Evolutionary conservation across 371 early-diverging fungal genomes (phyloP), one percentile per base, ranked within the genome.

Genomic region (Funneliformis caledonium): DNA sequence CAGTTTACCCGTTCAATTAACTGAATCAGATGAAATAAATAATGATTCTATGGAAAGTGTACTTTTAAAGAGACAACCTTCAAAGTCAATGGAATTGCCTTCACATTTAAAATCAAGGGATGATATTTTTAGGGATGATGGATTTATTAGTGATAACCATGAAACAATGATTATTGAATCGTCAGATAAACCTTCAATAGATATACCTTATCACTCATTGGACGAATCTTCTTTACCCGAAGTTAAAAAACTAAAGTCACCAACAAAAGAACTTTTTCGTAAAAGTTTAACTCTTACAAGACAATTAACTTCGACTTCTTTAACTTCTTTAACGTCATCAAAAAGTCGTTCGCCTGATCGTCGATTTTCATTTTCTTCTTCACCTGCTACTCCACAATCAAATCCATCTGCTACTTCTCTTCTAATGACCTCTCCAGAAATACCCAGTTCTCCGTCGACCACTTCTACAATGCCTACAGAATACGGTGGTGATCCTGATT

Each of bases 181-280:
- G 19, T 45, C 31, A n/a, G 70, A 43, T 10, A 70, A 70, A 47
- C 70, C 70, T 31, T 70, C 70, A 10, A 45, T 70, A 37, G 31
- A 70, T 70, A 11, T 70, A 42, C 43, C 70, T 37, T 45, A n/a
- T 11, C 10, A 26, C 42, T 70, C 31, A n/a, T 9, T 37, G n/a
- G 70, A 70, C 43, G 70, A 70, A 64, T 64, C 64, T n/a, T n/a
- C 60, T 64, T 64, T 26, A 8, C 33, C 64, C 5, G 64, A 64
- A 16, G 43, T 45, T 33, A 70, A 70, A 7, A 70, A 47, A 70
- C 42, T n/a, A 10, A 42, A 22, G 3, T 70, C 70, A 14, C 70
- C 70, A 47, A 70, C 70, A 45, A 42, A 47, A 26, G 70, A 70
- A 70, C 43, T 70, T 8, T 70, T 70, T 47, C 70, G 70, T 70